Conservation (phyloP, 805 yeast species). For the Yamadazyma olivae region DNA sequence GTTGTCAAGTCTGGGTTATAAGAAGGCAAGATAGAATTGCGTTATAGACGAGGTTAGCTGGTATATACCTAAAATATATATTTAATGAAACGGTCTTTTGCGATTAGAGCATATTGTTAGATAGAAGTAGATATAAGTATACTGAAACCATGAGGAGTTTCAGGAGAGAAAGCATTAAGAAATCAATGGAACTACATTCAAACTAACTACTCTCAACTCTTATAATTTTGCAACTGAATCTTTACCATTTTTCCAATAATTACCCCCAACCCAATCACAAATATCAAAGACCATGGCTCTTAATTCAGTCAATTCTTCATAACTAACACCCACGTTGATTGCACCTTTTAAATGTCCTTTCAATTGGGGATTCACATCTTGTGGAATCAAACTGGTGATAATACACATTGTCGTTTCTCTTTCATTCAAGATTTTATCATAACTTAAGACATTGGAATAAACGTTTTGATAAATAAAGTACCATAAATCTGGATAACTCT, state of each 20-base stretch:
- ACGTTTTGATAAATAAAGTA: conserved; percentile 66
- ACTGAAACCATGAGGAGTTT: too few relatives aligned
- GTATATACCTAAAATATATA: not conserved
- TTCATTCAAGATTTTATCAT: conserved; percentile 55
- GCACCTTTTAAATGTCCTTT: conserved; percentile 92
- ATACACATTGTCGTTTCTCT: conserved; percentile 75
- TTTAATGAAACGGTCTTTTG: not conserved
- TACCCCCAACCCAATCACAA: conserved; percentile 70
- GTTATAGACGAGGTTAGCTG: conserved; percentile 14
- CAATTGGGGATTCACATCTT: conserved; percentile 89
- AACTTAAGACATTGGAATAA: conserved; percentile 76
- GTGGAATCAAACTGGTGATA: conserved; percentile 80
- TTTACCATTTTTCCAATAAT: conserved; percentile 47
- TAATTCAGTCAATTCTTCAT: conserved; percentile 58
- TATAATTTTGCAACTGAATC: conserved; percentile 53
- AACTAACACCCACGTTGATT: conserved; percentile 67
- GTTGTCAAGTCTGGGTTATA: conserved; percentile 70
- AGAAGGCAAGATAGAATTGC: conserved; percentile 65
- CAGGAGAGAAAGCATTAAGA: too few relatives aligned
- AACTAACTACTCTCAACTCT: too few relatives aligned
- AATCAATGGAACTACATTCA: too few relatives aligned
- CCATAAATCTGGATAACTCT: conserved; percentile 87
- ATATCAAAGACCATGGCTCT: conserved; percentile 62
- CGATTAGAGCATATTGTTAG: not conserved
- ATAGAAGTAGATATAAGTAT: not conserved